Evolutionary conservation across 495 filamentous ascomycete genomes (phyloP).

Genomic region (Staphylotrichum tortipilum): DNA sequence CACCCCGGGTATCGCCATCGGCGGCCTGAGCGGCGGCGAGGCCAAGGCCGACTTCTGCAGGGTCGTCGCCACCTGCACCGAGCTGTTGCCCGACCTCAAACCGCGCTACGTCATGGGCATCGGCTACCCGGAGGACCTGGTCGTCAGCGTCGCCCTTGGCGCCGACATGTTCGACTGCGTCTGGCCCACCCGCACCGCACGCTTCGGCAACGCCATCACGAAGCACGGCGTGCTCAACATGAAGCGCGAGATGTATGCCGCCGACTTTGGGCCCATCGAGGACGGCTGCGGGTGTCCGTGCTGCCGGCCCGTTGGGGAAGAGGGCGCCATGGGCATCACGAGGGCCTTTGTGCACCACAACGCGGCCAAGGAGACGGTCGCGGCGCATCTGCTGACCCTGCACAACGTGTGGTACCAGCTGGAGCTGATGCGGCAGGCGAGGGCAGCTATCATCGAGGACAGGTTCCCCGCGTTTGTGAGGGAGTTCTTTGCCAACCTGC

Average conservation of each 20-base stretch:
- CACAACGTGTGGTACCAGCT: slow-evolving; percentile 93
- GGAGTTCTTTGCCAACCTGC: slow-evolving; percentile 65
- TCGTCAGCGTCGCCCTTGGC: slow-evolving; percentile 84
- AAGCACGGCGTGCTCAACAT: slow-evolving; percentile 73
- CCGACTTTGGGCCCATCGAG: slow-evolving; percentile 77
- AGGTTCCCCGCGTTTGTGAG: slow-evolving; percentile 69
- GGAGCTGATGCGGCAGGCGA: slow-evolving; percentile 63
- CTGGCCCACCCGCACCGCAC: slow-evolving; percentile 93
- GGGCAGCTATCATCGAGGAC: slow-evolving; percentile 76
- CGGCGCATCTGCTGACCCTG: slow-evolving; percentile 86
- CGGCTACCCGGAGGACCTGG: slow-evolving; percentile 89
- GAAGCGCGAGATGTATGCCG: slow-evolving; percentile 61
- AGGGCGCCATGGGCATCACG: slow-evolving; percentile 74
- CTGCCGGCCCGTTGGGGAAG: slow-evolving; percentile 54
- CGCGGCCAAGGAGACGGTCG: slow-evolving; percentile 87
- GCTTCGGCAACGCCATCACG: slow-evolving; percentile 91
- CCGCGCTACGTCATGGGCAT: slow-evolving; percentile 98
- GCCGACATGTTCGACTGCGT: slow-evolving; percentile 99
- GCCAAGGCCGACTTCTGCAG: slow-evolving; percentile 50
- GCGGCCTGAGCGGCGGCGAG: slow-evolving; percentile 80
- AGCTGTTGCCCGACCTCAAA: slow-evolving; percentile 75
- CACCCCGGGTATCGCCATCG: slow-evolving; percentile 95
- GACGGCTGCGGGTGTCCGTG: slow-evolving; percentile 69
- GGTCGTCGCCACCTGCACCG: slow-evolving; percentile 78
- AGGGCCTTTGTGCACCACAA: slow-evolving; percentile 86